Conservation (phyloP, 345 rosid species). For the Kandelia obovata region DNA sequence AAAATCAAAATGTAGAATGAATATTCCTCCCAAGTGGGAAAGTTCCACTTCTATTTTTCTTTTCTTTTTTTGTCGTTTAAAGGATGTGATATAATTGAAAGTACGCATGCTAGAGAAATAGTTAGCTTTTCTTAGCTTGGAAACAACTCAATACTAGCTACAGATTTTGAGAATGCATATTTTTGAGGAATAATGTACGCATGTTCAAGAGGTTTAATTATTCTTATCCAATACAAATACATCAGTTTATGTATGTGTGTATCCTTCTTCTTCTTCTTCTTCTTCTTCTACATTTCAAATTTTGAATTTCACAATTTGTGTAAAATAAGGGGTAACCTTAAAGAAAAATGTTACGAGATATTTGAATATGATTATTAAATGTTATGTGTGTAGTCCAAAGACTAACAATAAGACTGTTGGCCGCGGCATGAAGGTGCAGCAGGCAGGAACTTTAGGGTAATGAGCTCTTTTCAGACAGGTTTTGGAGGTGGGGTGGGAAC, state of each 20-base stretch:
- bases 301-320: too few relatives aligned
- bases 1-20: slow-evolving; percentile 20
- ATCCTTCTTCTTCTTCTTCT: too few relatives aligned
- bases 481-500: slow-evolving; percentile 5
- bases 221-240: too few relatives aligned
- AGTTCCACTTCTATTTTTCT: slow-evolving; percentile 8
- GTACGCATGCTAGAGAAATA: neutral
- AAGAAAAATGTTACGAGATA: too few relatives aligned
- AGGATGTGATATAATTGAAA: neutral
- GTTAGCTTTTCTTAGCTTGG: neutral
- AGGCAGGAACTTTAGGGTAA: slow-evolving; percentile 9
- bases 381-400: neutral
- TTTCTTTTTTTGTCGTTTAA: slow-evolving; percentile 4
- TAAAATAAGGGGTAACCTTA: too few relatives aligned
- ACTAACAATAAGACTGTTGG: neutral
- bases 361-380: too few relatives aligned
- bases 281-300: too few relatives aligned
- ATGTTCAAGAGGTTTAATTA: too few relatives aligned
- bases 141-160: neutral
- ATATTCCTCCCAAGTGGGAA: slow-evolving; percentile 37
- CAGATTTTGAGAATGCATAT: too few relatives aligned
- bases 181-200: too few relatives aligned
- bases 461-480: slow-evolving; percentile 9
- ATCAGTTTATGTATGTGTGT: too few relatives aligned
- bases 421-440: neutral